phyloP scores from a whole-genome alignment of 1,139 yeast genomes.

The Pichia cactophila region DNA sequence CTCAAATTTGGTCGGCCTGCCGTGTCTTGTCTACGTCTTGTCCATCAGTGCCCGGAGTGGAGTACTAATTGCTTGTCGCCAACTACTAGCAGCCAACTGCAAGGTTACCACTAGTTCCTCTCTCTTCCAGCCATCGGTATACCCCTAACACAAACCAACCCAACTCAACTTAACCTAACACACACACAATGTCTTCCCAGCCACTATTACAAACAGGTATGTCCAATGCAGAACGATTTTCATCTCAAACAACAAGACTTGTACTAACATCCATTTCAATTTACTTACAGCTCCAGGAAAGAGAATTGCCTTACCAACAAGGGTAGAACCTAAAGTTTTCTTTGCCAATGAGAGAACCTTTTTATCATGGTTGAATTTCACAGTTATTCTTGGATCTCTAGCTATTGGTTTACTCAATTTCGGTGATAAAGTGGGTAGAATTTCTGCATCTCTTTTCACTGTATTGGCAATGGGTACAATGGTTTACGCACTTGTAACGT shows the following conservation, averaged over 20 bases:
- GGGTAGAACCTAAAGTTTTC: slow-evolving; percentile 97
- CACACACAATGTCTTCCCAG: slow-evolving; percentile 46
- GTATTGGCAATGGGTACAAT: slow-evolving; percentile 94
- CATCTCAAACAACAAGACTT: neutral
- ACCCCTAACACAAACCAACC: neutral
- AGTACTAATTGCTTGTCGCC: neutral
- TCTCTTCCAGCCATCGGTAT: neutral
- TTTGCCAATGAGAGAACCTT: slow-evolving; percentile 98
- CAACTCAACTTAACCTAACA: neutral
- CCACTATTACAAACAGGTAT: slow-evolving; percentile 53
- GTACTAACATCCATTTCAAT: neutral
- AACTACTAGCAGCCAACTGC: too few species aligned
- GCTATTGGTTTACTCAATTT: slow-evolving; percentile 94
- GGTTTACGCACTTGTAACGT: slow-evolving; percentile 90
- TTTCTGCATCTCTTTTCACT: slow-evolving; percentile 91
- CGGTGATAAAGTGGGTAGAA: slow-evolving; percentile 89
- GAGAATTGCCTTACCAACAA: slow-evolving; percentile 93
- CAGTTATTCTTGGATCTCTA: slow-evolving; percentile 92
- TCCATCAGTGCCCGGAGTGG: neutral
- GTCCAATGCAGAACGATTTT: slow-evolving; percentile 17
- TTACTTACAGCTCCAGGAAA: slow-evolving; percentile 42
- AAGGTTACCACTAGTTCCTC: neutral
- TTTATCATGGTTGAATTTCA: slow-evolving; percentile 95
- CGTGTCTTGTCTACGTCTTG: too few species aligned
- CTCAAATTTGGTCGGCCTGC: neutral